Percentiles rank a stretch among this genome's conserved stretches.
phyloP scores from a whole-genome alignment of 768 basidiomycete genomes.

The Phaeotremella fagi region DNA sequence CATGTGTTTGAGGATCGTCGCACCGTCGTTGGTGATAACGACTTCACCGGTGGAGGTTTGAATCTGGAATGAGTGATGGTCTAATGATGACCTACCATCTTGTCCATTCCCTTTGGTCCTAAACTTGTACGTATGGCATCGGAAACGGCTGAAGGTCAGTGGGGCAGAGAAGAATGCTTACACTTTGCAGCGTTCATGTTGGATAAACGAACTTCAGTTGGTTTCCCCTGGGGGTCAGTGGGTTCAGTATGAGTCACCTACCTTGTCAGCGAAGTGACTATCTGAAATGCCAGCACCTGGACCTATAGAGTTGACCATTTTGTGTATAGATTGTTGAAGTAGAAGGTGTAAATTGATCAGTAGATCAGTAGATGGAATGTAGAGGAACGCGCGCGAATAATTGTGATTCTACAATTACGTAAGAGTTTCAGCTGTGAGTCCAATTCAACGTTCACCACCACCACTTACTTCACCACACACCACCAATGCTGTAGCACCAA shows the following conservation, averaged over 20 bases:
- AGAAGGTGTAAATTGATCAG: not conserved
- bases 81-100: constrained; percentile 65
- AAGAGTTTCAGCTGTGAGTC: no score
- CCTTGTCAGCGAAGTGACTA: constrained; percentile 30
- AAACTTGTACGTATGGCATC: constrained; percentile 95
- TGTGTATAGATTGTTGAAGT: not conserved
- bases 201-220: constrained; percentile 93
- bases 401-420: not conserved
- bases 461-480: no score
- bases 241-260: constrained; percentile 7
- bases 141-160: constrained; percentile 66
- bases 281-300: constrained; percentile 11
- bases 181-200: constrained; percentile 95
- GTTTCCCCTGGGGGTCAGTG: constrained; percentile 68
- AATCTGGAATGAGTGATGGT: constrained; percentile 57
- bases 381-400: no score
- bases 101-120: constrained; percentile 98
- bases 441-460: no score
- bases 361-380: not conserved
- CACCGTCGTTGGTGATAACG: constrained; percentile 97
- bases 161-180: constrained; percentile 11
- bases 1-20: constrained; percentile 86
- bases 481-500: no score
- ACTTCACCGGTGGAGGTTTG: constrained; percentile 95
- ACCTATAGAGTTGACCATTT: not conserved